Evolutionary conservation across 2,329 filamentous ascomycete genomes (phyloP).

Genomic region (Parastagonospora nodorum): DNA sequence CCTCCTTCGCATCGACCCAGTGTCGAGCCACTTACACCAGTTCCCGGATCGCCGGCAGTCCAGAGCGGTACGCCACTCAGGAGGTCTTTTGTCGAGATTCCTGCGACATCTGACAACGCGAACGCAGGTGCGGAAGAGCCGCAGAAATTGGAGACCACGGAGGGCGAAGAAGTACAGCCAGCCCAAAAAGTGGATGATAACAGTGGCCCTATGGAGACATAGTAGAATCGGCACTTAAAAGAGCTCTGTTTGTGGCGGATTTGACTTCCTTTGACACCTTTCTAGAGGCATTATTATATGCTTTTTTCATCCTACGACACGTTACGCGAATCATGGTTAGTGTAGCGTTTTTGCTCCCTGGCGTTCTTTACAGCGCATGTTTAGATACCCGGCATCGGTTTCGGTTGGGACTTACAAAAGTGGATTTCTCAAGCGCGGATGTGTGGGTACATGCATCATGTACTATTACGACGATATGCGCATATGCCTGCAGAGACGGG

Average conservation of each 20-base stretch:
- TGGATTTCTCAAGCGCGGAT: background rate
- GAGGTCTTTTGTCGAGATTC: constrained; percentile 21
- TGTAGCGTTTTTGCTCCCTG: background rate
- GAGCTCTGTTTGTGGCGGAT: too few relatives aligned
- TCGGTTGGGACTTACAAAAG: constrained; percentile 4
- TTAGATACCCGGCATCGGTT: constrained; percentile 5
- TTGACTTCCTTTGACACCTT: too few relatives aligned
- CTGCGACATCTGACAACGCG: constrained; percentile 14
- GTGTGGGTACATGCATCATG: too few relatives aligned
- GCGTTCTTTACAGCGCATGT: background rate
- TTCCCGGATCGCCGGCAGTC: constrained; percentile 41
- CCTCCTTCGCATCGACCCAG: constrained; percentile 35
- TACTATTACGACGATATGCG: too few relatives aligned
- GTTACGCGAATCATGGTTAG: background rate
- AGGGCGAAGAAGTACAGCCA: background rate
- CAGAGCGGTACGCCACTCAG: constrained; percentile 30
- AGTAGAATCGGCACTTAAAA: too few relatives aligned
- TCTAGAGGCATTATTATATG: too few relatives aligned
- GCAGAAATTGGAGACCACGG: constrained; percentile 6
- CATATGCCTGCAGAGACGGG: too few relatives aligned
- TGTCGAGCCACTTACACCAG: constrained; percentile 44
- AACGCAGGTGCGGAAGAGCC: constrained; percentile 12
- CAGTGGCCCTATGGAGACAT: too few relatives aligned
- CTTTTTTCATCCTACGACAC: background rate
- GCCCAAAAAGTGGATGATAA: constrained; percentile 1